phyloP scores from a whole-genome alignment of 2,329 filamentous ascomycete species.

The Zalaria obscura region DNA sequence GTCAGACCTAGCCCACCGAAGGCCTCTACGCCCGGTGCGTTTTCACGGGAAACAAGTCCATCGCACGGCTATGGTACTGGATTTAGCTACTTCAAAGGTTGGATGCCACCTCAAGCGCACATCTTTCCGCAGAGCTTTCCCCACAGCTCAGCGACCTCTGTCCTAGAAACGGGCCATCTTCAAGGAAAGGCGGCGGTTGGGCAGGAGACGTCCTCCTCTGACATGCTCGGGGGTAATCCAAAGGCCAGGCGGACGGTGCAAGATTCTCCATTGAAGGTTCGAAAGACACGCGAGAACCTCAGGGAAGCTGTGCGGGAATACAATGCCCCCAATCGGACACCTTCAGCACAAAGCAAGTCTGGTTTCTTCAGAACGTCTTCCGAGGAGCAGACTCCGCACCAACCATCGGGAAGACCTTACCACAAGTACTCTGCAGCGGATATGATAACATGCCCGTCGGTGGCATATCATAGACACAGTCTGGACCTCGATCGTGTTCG shows the following conservation, averaged over 20 bases:
- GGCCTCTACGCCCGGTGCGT: too few species aligned
- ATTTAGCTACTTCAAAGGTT: not conserved
- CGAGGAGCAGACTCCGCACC: too few species aligned
- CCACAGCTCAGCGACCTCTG: not conserved
- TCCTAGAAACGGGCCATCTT: too few species aligned
- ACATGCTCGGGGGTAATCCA: not conserved
- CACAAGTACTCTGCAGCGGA: not conserved
- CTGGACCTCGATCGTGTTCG: not conserved
- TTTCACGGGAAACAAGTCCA: too few species aligned
- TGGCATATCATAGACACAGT: not conserved
- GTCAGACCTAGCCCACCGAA: too few species aligned
- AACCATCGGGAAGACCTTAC: not conserved
- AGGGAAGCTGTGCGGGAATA: conserved; percentile 6
- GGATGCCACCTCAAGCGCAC: conserved; percentile 4
- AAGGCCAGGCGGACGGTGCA: not conserved
- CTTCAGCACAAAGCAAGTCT: not conserved
- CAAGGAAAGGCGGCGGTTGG: too few species aligned
- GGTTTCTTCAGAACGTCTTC: too few species aligned
- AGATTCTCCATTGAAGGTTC: conserved; percentile 18
- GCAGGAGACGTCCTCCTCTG: not conserved
- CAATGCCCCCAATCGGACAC: not conserved
- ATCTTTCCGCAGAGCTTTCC: not conserved
- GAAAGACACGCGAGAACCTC: conserved; percentile 21
- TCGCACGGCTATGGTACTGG: not conserved
- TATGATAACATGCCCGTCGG: not conserved